Evolutionary conservation across 2,329 filamentous ascomycete genomes (phyloP).

Genomic region (Rhytidhysteron rufulum): DNA sequence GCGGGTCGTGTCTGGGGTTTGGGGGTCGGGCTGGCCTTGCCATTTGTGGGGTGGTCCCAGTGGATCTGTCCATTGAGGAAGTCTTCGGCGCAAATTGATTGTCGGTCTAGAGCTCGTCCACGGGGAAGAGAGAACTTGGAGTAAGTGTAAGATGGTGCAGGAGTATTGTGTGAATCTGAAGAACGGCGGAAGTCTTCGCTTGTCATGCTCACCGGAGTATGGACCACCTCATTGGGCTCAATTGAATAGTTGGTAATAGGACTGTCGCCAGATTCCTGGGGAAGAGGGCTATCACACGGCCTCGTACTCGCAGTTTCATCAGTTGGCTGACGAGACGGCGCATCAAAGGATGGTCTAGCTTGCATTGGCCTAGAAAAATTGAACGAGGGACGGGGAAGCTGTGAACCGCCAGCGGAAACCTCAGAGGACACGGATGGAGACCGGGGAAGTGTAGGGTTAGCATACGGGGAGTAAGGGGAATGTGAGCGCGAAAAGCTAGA

Average conservation of each 20-base stretch:
- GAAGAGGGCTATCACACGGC: conserved; percentile 36
- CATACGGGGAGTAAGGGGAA: conserved; percentile 62
- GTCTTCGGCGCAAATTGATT: conserved; percentile 33
- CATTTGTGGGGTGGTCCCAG: conserved; percentile 52
- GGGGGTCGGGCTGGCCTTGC: conserved; percentile 9
- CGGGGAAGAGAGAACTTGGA: conserved; percentile 80
- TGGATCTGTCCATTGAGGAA: conserved; percentile 50
- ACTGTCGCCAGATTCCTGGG: conserved; percentile 39
- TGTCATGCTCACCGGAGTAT: conserved; percentile 69
- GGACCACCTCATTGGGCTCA: conserved; percentile 64
- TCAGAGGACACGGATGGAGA: conserved; percentile 86
- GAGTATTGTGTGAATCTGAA: conserved; percentile 46
- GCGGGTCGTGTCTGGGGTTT: conserved; percentile 24
- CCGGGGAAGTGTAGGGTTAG: conserved; percentile 57
- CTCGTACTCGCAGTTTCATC: conserved; percentile 33
- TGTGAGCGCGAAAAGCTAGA: conserved; percentile 59
- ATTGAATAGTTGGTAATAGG: conserved; percentile 58
- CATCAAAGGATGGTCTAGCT: conserved; percentile 30
- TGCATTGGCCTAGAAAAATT: conserved; percentile 87
- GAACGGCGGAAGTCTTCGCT: conserved; percentile 64
- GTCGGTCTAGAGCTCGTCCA: conserved; percentile 72
- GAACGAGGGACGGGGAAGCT: conserved; percentile 69
- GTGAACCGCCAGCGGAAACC: conserved; percentile 57
- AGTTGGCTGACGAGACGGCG: conserved; percentile 30
- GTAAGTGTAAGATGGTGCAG: conserved; percentile 75